Evolutionary conservation across 2,329 filamentous ascomycete species (phyloP).

Genomic region (Clarireedia homoeocarpa): DNA sequence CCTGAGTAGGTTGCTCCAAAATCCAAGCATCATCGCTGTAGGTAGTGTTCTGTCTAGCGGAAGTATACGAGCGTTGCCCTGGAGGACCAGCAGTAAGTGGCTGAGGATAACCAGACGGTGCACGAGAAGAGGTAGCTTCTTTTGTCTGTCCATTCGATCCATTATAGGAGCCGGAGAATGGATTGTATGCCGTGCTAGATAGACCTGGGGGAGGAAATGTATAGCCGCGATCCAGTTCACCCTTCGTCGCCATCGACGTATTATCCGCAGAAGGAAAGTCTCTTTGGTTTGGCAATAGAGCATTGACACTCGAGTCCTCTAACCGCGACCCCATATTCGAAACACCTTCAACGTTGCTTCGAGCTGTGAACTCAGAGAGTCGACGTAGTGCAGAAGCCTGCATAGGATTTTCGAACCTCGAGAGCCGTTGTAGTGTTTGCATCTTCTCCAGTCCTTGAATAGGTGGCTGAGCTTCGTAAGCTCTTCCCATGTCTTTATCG

Average conservation of each 20-base stretch:
- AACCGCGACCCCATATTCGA: not conserved
- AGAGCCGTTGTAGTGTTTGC: slow-evolving; percentile 27
- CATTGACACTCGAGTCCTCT: not conserved
- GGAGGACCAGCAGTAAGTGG: slow-evolving; percentile 31
- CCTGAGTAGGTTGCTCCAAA: not conserved
- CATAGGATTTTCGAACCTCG: slow-evolving; percentile 26
- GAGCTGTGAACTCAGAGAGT: slow-evolving; percentile 18
- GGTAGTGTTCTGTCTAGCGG: slow-evolving; percentile 7
- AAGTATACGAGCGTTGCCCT: slow-evolving; percentile 20
- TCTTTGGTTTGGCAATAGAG: not conserved
- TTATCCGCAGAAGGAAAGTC: not conserved
- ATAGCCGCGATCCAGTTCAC: slow-evolving; percentile 18
- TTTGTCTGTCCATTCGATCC: not conserved
- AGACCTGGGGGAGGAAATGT: slow-evolving; percentile 23
- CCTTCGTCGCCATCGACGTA: not conserved
- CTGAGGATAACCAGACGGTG: slow-evolving; percentile 23
- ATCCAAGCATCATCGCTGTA: slow-evolving; percentile 10
- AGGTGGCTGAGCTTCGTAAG: not conserved
- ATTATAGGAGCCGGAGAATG: slow-evolving; percentile 14
- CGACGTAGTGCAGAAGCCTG: slow-evolving; percentile 19
- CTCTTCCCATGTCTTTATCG: slow-evolving; percentile 8
- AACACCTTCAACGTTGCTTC: not conserved
- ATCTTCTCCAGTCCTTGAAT: slow-evolving; percentile 25
- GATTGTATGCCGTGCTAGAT: slow-evolving; percentile 13
- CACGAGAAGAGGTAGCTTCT: slow-evolving; percentile 1